These are phyloP conservation scores for Beauveria sp. DNA, from an alignment of 2,329 filamentous ascomycete species.

Conservation along the genomic window DNA sequence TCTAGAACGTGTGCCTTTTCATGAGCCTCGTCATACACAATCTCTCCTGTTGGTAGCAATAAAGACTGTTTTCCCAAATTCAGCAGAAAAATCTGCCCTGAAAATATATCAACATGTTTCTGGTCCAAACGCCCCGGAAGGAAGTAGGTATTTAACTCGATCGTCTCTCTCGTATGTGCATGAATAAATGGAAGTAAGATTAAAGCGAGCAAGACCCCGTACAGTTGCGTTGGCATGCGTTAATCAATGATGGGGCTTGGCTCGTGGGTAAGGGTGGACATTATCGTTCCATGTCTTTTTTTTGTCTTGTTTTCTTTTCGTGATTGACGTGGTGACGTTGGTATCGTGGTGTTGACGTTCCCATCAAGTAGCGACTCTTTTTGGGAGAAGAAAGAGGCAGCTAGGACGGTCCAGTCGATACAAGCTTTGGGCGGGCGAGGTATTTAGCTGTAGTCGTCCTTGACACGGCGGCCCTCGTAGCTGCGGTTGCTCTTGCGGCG, in stretches of 20 bases:
- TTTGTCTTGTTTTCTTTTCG: not conserved
- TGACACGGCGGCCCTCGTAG: conserved; percentile 49
- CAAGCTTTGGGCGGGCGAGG: not conserved
- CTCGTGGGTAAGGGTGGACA: not conserved
- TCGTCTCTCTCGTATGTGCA: conserved; percentile 8
- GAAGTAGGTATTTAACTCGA: conserved; percentile 9
- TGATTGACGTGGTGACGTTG: not conserved
- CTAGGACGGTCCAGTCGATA: not conserved
- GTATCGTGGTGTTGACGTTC: conserved; percentile 1
- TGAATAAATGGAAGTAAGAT: conserved; percentile 7
- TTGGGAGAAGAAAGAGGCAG: too few relatives aligned
- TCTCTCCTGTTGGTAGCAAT: not conserved
- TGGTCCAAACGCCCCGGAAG: conserved; percentile 7
- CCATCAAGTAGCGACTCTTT: not conserved
- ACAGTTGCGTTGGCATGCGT: not conserved
- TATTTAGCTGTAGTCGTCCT: conserved; percentile 59
- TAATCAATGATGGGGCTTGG: not conserved
- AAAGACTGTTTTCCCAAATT: conserved; percentile 2
- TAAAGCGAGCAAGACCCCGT: not conserved
- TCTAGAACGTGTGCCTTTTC: not conserved
- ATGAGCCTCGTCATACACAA: not conserved
- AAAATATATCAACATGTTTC: not conserved
- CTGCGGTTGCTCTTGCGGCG: conserved; percentile 31
- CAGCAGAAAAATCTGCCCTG: not conserved
- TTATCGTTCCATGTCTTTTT: conserved; percentile 1